Conservation (phyloP, 2,329 filamentous ascomycete species). For the Venturia pyrina region DNA sequence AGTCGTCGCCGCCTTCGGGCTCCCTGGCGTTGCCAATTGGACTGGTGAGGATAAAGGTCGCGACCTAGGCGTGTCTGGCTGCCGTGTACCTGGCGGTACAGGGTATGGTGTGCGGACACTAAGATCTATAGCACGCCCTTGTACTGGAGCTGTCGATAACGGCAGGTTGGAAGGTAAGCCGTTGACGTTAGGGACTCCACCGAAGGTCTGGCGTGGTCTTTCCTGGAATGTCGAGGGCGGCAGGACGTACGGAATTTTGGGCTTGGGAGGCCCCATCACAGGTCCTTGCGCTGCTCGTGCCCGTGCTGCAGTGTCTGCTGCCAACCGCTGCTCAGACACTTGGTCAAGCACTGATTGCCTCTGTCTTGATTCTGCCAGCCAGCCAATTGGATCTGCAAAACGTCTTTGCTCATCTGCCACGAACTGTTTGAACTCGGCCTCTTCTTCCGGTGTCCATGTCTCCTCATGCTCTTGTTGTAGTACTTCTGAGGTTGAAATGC, state of each 20-base stretch:
- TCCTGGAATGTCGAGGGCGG: background rate
- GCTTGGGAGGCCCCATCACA: background rate
- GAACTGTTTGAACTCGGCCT: background rate
- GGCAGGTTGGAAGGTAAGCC: background rate
- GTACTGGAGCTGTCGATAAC: background rate
- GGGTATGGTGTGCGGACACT: background rate
- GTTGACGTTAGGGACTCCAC: background rate
- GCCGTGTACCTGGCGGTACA: background rate
- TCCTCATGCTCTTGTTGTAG: constrained; percentile 8
- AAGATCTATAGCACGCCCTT: background rate
- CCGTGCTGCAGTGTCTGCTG: background rate
- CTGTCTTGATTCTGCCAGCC: background rate
- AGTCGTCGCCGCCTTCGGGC: background rate
- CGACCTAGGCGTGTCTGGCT: background rate
- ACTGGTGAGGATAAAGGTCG: background rate
- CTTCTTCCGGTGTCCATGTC: background rate
- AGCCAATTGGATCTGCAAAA: background rate
- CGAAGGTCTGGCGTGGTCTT: background rate
- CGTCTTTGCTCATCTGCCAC: background rate
- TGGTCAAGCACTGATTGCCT: background rate
- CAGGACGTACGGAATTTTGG: background rate
- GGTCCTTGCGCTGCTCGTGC: background rate
- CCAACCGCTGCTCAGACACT: background rate
- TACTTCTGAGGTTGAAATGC: background rate
- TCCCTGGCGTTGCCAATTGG: background rate